A percentile compares a stretch with the other conserved stretches of the same genome.
These are phyloP conservation scores for Talaromyces thailandensis DNA, from an alignment of 495 filamentous ascomycete genomes.

Conservation along the genomic window DNA sequence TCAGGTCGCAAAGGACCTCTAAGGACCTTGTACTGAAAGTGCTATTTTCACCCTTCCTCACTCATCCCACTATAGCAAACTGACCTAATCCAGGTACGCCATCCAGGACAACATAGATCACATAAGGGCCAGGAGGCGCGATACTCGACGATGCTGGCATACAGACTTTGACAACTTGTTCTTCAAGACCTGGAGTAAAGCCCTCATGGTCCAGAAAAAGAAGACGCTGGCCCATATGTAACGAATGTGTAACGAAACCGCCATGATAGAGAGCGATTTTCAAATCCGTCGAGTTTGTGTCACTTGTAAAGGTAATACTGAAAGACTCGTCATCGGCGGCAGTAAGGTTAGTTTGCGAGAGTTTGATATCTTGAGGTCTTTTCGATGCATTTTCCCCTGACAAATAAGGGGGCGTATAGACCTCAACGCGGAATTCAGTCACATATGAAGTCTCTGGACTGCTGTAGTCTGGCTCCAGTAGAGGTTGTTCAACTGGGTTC, in stretches of 20 bases:
- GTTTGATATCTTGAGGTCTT: constrained; percentile 37
- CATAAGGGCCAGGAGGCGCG: constrained; percentile 51
- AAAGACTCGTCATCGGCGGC: constrained; percentile 38
- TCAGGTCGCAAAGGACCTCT: neutral
- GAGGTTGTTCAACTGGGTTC: constrained; percentile 50
- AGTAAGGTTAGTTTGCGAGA: constrained; percentile 28
- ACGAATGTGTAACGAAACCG: constrained; percentile 51
- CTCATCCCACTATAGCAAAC: constrained; percentile 35
- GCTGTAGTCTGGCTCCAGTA: constrained; percentile 23
- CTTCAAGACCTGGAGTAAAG: constrained; percentile 27
- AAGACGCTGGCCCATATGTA: constrained; percentile 59
- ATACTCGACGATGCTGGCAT: constrained; percentile 47
- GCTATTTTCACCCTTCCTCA: neutral
- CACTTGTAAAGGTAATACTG: constrained; percentile 37
- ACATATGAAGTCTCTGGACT: constrained; percentile 30
- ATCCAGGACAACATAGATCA: constrained; percentile 51
- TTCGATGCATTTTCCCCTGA: constrained; percentile 34
- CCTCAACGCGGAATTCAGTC: constrained; percentile 53
- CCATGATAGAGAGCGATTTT: constrained; percentile 49
- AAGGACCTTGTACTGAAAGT: too few species aligned
- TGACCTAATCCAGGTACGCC: constrained; percentile 50
- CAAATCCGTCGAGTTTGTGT: constrained; percentile 22
- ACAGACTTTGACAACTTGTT: constrained; percentile 40
- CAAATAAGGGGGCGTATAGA: constrained; percentile 53
- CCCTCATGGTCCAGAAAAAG: constrained; percentile 43